phyloP scores from a whole-genome alignment of 805 yeast species.

The Suhomyces kilbournensis region DNA sequence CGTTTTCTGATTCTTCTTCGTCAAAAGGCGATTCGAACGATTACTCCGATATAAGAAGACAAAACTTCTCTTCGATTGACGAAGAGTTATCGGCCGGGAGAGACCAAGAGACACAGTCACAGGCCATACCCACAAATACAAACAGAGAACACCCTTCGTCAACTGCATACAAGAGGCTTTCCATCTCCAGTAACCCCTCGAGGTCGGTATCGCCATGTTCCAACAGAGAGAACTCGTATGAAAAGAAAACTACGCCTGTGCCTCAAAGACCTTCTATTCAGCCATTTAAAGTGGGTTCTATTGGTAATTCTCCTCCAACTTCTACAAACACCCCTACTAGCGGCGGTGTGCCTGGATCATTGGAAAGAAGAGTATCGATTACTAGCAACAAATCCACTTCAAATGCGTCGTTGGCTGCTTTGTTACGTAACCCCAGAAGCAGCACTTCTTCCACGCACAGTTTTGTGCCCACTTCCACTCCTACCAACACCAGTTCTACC shows the following conservation, averaged over 20 bases:
- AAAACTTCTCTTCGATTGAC: neutral
- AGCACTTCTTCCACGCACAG: slow-evolving; percentile 40
- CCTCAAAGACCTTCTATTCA: slow-evolving; percentile 42
- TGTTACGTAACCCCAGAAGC: slow-evolving; percentile 49
- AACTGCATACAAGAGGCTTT: slow-evolving; percentile 11
- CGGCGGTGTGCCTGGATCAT: slow-evolving; percentile 18
- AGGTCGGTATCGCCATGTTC: slow-evolving; percentile 26
- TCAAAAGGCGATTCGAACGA: neutral
- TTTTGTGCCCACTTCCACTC: slow-evolving; percentile 21
- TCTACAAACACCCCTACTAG: slow-evolving; percentile 12
- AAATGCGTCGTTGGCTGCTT: slow-evolving; percentile 52
- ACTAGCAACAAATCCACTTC: slow-evolving; percentile 49
- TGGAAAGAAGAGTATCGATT: slow-evolving; percentile 40
- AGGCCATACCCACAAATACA: neutral
- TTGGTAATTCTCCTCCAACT: slow-evolving; percentile 44
- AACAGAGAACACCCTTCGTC: neutral
- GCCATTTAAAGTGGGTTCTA: slow-evolving; percentile 63
- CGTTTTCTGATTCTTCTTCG: neutral
- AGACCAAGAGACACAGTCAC: neutral
- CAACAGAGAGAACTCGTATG: slow-evolving; percentile 1
- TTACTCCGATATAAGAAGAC: neutral
- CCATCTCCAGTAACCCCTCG: slow-evolving; percentile 11
- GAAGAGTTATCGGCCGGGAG: slow-evolving; percentile 2
- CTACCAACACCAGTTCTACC: slow-evolving; percentile 1
- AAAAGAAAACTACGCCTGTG: slow-evolving; percentile 12